Base-by-base conservation (phyloP, 2,329 filamentous ascomycete genomes). In the Karstenula rhodostoma region DNA sequence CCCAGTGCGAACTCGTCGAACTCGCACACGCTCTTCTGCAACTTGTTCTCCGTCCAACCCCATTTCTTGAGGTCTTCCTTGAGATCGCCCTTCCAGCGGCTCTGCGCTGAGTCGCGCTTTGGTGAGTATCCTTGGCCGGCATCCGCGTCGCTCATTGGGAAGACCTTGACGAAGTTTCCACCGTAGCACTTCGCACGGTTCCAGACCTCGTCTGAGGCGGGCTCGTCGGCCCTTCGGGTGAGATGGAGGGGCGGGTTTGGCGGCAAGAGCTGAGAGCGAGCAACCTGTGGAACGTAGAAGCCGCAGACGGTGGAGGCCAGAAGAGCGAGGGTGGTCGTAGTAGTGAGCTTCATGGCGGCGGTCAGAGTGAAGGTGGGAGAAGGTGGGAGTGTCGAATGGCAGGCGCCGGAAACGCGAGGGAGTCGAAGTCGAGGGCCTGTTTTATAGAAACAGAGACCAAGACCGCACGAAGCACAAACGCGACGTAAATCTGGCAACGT, bases 1-100 rank as follows among this genome's bases (percentile, higher is more conserved):
- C 48, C 48, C 19, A 51, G 32, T 23, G 48, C 48, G 19, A 23
- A 37, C n/a, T 51, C 48, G 19, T 51, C 48, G 29, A 51, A 51
- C 19, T 51, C 48, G 32, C 48, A 51, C 32, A 51, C 48, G 48
- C 48, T 51, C 29, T 35, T 22, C 29, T 12, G 2, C 10, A 51
- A 29, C 19, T 8, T 51, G 10, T 37, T 19, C 32, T 50, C 29
- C 12, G 48, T 35, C 48, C 48, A 51, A n/a, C 48, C 47, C 48
- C 48, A 51, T 12, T 33, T 51, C 19, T 15, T 17, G n/a, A 51
- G 29, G 9, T 37, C 48, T 3, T 29, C n/a, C 10, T 51, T 37
- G n/a, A 51, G 32, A 32, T 51, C 48, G 13, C 32, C 48, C 19
- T 29, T 35, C 48, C 48, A 51, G 4, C 10, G 32, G 48, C 48